A percentile compares a stretch with the other conserved stretches of the same genome.
phyloP scores from a whole-genome alignment of 768 basidiomycete species.

The Tulasnella sp. region DNA sequence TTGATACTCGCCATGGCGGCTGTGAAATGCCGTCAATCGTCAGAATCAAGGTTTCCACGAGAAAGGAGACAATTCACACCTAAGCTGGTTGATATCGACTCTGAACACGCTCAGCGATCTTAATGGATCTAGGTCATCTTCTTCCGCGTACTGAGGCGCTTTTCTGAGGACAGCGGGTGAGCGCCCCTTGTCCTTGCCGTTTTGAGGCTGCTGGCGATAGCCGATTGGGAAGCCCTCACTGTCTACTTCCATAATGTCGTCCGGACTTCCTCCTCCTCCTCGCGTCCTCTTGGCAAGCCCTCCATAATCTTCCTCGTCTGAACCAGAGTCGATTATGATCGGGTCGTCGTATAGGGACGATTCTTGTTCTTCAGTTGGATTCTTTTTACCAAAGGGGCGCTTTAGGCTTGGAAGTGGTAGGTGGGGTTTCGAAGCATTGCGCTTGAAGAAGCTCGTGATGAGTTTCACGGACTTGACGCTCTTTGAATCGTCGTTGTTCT shows the following conservation, averaged over 20 bases:
- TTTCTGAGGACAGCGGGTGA: background rate
- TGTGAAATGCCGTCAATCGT: conserved; percentile 40
- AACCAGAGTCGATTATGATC: background rate
- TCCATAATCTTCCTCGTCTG: background rate
- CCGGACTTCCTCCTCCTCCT: background rate
- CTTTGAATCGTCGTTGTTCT: background rate
- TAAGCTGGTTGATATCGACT: conserved; percentile 49
- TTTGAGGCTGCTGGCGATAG: background rate
- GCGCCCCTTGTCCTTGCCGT: background rate
- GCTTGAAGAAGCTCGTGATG: background rate
- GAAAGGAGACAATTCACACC: conserved; percentile 44
- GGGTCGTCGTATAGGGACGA: background rate
- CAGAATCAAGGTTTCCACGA: background rate
- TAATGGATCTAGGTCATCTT: conserved; percentile 41
- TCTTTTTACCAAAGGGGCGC: background rate
- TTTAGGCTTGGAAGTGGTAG: background rate
- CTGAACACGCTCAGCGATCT: conserved; percentile 56
- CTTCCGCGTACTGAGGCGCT: background rate
- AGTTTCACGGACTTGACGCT: conserved; percentile 27
- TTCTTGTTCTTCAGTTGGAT: background rate
- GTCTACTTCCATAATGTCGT: background rate
- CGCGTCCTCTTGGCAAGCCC: background rate
- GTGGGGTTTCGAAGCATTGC: background rate
- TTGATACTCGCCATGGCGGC: conserved; percentile 68
- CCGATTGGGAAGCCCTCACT: background rate